phyloP scores from a whole-genome alignment of 202 grass and related monocot genomes.

The Sporobolus alterniflorus region DNA sequence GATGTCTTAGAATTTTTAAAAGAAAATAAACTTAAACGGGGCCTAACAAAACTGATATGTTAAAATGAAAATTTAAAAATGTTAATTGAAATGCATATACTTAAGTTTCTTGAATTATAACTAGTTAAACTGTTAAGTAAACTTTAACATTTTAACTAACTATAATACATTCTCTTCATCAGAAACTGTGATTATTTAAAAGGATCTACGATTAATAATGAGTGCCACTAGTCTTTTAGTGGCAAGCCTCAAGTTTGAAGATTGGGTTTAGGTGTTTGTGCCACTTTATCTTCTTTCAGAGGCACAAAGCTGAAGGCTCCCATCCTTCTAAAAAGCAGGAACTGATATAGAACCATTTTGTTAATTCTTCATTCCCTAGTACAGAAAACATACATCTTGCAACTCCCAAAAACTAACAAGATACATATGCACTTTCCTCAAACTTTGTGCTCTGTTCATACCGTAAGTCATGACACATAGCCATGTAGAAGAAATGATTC shows the following conservation, averaged over 20 bases:
- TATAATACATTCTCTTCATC: not conserved
- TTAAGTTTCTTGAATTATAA: no score
- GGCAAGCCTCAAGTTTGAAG: constrained; percentile 39
- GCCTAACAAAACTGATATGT: no score
- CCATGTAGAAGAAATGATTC: no score
- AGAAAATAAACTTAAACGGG: no score
- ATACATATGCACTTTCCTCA: constrained; percentile 26
- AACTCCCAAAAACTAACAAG: constrained; percentile 24
- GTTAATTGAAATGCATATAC: no score
- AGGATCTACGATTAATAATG: constrained; percentile 1
- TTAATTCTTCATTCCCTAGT: constrained; percentile 54
- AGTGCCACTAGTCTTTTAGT: no score
- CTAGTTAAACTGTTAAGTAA: no score
- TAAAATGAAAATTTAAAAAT: no score
- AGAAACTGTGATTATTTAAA: not conserved
- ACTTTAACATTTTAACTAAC: no score
- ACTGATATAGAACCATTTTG: not conserved
- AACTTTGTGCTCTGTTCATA: constrained; percentile 17
- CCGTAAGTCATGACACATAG: not conserved
- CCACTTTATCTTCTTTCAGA: constrained; percentile 60
- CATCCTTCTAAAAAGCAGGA: constrained; percentile 45
- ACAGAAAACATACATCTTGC: constrained; percentile 33
- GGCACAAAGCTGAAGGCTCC: constrained; percentile 26
- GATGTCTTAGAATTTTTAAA: no score
- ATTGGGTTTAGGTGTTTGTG: constrained; percentile 42